Base-by-base conservation (phyloP, 2,329 filamentous ascomycete species). In the Nemania diffusa region DNA sequence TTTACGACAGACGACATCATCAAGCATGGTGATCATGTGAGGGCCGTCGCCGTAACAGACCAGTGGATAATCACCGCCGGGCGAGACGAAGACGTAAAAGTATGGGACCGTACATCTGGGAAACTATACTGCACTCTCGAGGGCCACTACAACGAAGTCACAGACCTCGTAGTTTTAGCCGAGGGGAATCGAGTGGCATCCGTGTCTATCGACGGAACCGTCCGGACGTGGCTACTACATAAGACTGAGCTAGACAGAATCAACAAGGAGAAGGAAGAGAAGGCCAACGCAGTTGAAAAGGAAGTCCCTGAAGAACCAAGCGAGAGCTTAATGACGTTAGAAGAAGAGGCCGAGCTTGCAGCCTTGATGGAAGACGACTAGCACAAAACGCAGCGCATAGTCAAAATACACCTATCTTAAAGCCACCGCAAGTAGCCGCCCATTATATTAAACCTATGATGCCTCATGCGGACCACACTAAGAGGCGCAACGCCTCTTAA, bases 111-210 rank as follows among this genome's bases (percentile, higher is more conserved):
- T 53, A 77, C 88, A 68, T 90, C 88, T 8, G 93, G 92, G 4
- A 89, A 91, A 77, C 82, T 97, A 34, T 87, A 91, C 75, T 92
- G 92, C 78, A 86, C 87, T 7, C 90, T 95, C 68, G 86, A 88
- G 42, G 96, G 96, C 0, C 96, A 99, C 81, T 98, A 89, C 76
- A 94, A 99, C 76, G 96, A 98, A 79, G 91, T 99, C 15, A 97
- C 93, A 0, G 93, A 91, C 40, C 80, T 98, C 50, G 83, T 91
- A 1, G 77, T 97, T 57, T 78, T 94, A 29, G 78, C 80, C 3
- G 74, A 76, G 5, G 83, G 81, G 22, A 83, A 83, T 68, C 79
- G 80, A 22, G 82, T 97, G 11, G 88, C 92, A 70, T 97, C 94
- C 77, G 92, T 96, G 62, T 90, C 92, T 71, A 97, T 98, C 73